Evolutionary conservation across 73 alveolate genomes (phyloP), one percentile per base, ranked within the genome.

Genomic region (Paramecium tetraurelia): DNA sequence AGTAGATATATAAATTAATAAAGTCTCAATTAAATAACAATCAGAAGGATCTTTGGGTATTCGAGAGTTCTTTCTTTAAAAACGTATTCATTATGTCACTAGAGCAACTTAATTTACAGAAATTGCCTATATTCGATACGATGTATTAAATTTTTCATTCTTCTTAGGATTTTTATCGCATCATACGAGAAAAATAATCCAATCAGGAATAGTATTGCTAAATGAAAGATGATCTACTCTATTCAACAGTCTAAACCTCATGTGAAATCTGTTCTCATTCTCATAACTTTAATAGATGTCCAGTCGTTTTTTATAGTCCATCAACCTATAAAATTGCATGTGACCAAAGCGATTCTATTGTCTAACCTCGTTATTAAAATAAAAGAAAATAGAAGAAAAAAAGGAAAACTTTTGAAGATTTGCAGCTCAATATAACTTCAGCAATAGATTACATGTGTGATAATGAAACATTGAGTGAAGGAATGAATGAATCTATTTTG

Each of bases 281-380:
- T 71, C 86, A 71, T n/a, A 29, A 71, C 27, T 71, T 71, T 31
- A 33, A 33, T 31, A 59, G 35, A 33, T 71, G 86, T 71, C 86
- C 86, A 33, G 86, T 71, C 1, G 86, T 71, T 16, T 71, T 71
- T 36, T 71, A 71, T 14, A 71, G 58, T 71, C 86, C 86, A 36
- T 33, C 35, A 33, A 71, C 35, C 14, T 58, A 27, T 71, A 71
- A 71, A n/a, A 14, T 71, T 27, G 86, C 58, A 31, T 18, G 84
- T 27, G 84, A 63, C 10, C 24, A 27, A 2, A 63, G 84, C 14
- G 84, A 63, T 63, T 63, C 84, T 3, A 3, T 31, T 22, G 0
- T 63, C 3, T 63, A 63, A 27, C 84, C 84, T 63, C 44, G 84
- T 22, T 63, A 63, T 63, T 2, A 33, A 63, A 27, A 63, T 63